Evolutionary conservation across 306 rosid species (phyloP), one percentile per base, ranked within the genome.

Genomic region (Lathyrus aphaca): DNA sequence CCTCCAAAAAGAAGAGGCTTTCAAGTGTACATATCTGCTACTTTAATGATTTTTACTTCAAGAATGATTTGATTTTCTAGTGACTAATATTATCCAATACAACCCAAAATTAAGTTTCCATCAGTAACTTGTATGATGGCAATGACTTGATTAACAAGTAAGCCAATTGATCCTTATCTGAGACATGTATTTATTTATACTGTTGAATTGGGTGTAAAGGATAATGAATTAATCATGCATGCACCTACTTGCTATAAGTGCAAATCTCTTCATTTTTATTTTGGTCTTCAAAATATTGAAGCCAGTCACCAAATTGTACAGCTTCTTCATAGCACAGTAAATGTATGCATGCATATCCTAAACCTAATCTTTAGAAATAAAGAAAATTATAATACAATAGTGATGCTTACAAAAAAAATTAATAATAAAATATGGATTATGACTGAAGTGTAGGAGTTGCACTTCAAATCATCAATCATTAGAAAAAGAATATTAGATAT

Each of bases 381-480:
- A 71, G 39, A 21, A 37, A 46, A 13, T 40, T 35, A 37, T 40
- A 65, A 71, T 69, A 55, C 46, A 37, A 63, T 23, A 73, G 66
- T 57, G 29, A 61, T 63, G 27, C 61, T 49, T 42, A 39, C n/a
- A 64, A 66, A 70, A 79, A 78, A 30, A 77, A 73, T 63, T 32
- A 78, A 76, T 66, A 56, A 61, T 40, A 60, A 64, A 66, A 17
- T 27, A 73, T 18, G 64, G 63, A 71, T 80, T 51, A 58, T 38
- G 42, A 79, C 54, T 56, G 14, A 72, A 54, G 59, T 15, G 69
- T 50, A 63, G 75, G 72, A 76, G 46, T 30, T 74, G 68, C 74
- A 74, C 70, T 69, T 64, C 27, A 69, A 64, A 77, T 13, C 40
- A 71, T 37, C 48, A 74, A 71, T 69, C 66, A 72, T 38, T 75